Base-by-base conservation (phyloP, 116 monocot species). In the Posidonia oceanica region DNA sequence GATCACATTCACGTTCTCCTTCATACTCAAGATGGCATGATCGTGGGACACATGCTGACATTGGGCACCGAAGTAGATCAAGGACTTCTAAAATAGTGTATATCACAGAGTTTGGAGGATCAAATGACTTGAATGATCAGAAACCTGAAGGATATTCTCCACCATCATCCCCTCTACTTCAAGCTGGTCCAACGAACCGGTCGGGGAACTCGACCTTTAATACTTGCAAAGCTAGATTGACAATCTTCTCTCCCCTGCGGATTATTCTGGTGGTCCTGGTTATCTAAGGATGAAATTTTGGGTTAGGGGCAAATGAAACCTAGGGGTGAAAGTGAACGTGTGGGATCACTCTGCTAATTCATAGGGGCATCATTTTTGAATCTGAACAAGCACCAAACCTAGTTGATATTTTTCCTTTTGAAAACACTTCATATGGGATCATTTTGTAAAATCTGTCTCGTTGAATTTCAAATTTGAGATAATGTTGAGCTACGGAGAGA, bases 101-200 rank as follows among this genome's bases (percentile, higher is more conserved):
- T 66, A 98, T 98, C 59, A 98, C 93, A 14, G 98, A 98, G 70
- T 93, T 98, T 84, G 98, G 93, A 51, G 85, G 89, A 55, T 76
- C 94, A 22, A 42, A 23, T 70, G 84, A 79, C 69, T 65, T 72
- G 55, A 74, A 78, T 80, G 80, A 72, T 55, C 83, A 68, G 68
- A 86, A 82, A 80, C 14, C 72, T 37, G 79, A 80, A 79, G 87
- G 82, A 82, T 23, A 80, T 64, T 90, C 98, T 72, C 98, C 98
- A 64, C 98, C 93, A 73, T 78, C 84, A 78, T 98, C 98, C 78
- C 75, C 79, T 66, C 87, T 85, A 77, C 72, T 84, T 70, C 87
- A 76, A 39, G 85, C 81, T 79, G 89, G 80, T 79, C 38, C 80
- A 72, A 13, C 39, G 39, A 93, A 86, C 93, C 79, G 98, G 93